These are phyloP conservation scores for Backusella liffmaniae DNA, from an alignment of 192 early-diverging fungal genomes.

Conservation along the genomic window DNA sequence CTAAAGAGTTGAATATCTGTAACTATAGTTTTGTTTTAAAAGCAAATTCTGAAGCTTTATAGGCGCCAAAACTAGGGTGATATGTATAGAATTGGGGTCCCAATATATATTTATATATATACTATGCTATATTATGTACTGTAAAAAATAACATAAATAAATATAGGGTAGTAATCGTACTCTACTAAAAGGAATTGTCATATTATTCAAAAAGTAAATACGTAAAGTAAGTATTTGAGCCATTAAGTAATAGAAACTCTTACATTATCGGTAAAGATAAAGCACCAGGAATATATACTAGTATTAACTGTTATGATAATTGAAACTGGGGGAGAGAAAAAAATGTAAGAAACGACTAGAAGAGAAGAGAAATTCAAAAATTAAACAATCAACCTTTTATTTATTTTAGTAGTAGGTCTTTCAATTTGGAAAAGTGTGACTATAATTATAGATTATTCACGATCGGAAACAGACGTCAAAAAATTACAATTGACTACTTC, in stretches of 20 bases:
- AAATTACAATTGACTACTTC: background rate
- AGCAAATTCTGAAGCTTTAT: background rate
- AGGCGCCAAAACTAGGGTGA: background rate
- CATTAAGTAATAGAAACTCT: background rate
- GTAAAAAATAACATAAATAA: background rate
- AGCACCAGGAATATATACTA: background rate
- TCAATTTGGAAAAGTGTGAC: background rate
- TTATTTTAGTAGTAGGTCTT: slow-evolving; percentile 2
- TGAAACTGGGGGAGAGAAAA: background rate
- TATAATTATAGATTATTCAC: background rate
- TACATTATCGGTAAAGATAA: background rate
- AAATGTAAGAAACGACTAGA: background rate
- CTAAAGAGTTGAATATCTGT: background rate
- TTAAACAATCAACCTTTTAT: background rate
- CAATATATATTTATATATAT: background rate
- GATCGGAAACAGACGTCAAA: background rate
- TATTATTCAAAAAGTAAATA: background rate
- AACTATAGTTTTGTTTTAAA: background rate
- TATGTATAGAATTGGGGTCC: background rate
- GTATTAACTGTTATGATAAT: background rate
- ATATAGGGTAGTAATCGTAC: background rate
- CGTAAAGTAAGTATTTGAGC: background rate
- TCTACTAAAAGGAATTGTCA: background rate
- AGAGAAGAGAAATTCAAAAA: background rate
- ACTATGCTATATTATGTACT: background rate